Base-by-base conservation (phyloP, 768 basidiomycete genomes). In the Phlebiopsis flavidoalba region DNA sequence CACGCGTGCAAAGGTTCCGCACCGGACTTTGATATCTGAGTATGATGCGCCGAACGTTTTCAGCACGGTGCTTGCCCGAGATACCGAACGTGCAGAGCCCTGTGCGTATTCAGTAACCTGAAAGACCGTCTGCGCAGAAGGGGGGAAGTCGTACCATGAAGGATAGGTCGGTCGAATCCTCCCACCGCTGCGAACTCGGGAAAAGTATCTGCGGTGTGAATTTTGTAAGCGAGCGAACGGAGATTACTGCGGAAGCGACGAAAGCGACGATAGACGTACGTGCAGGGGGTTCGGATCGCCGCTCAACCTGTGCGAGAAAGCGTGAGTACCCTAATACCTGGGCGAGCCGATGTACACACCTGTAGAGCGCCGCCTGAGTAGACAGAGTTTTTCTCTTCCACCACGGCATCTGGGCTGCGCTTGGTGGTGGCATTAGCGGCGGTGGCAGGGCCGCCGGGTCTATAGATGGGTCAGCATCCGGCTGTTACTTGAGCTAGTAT, bases 11-110 rank as follows among this genome's bases (percentile, higher is more conserved):
- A 11, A 14, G 2, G 33, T 19, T 33, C 74, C 84, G 70, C 69
- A 91, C 84, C 96, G 85, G 61, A 93, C 94, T 82, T 98, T 99
- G 78, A 99, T 96, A 71, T 98, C 93, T 67, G 85, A 84, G 77
- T 82, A 96, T 15, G 83, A 72, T n/a, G n/a, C n/a, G 12, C 97
- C 97, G 69, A 84, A 99, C 3, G 85, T 78, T 74, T 96, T 90
- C 64, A 92, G 72, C 37, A 99, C 86, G n/a, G 69, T 98, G 94
- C 75, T 98, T 98, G 5, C 88, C 93, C 4, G 95, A 84, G 59
- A 97, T 86, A 19, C 96, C 97, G 85, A 98, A 90, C 33, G 79
- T 89, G 76, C 95, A 97, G 12, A 98, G 83, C 21, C 95, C 87
- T 80, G 59, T 22, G 21, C 59, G 37, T 6, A 47, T 33, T 62